Conservation (phyloP, 192 early-diverging fungal species). For the Helicostylum pulchrum region DNA sequence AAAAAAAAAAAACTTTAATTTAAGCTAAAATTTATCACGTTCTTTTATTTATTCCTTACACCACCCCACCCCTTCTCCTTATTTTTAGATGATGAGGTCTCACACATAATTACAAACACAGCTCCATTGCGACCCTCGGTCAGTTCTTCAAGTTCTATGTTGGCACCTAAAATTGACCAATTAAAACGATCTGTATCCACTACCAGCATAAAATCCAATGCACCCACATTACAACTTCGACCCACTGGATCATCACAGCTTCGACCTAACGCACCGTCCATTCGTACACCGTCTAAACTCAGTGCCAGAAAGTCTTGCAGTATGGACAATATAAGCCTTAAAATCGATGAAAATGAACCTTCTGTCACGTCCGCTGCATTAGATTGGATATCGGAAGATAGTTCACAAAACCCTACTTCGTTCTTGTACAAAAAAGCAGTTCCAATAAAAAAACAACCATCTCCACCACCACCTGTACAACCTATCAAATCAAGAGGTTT, state of each 20-base stretch:
- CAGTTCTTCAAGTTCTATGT: neutral
- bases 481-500: conserved; percentile 8
- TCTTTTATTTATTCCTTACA: neutral
- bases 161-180: too few species aligned
- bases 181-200: conserved; percentile 8
- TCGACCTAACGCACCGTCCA: too few species aligned
- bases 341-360: neutral
- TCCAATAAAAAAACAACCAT: neutral
- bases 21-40: neutral
- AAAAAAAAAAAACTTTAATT: neutral
- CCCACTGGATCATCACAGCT: too few species aligned
- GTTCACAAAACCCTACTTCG: neutral
- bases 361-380: conserved; percentile 5
- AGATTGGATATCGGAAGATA: conserved; percentile 10
- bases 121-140: neutral
- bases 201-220: conserved; percentile 1
- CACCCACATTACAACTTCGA: neutral
- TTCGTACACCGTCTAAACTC: too few species aligned
- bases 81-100: conserved; percentile 2
- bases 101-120: conserved; percentile 3
- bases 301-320: neutral
- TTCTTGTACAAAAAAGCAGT: neutral
- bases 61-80: too few species aligned
- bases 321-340: conserved; percentile 1
- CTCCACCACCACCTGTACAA: neutral